A percentile compares a stretch with the other conserved stretches of the same genome.
phyloP scores from a whole-genome alignment of 2,329 filamentous ascomycete genomes.

The Epichloe aotearoae region DNA sequence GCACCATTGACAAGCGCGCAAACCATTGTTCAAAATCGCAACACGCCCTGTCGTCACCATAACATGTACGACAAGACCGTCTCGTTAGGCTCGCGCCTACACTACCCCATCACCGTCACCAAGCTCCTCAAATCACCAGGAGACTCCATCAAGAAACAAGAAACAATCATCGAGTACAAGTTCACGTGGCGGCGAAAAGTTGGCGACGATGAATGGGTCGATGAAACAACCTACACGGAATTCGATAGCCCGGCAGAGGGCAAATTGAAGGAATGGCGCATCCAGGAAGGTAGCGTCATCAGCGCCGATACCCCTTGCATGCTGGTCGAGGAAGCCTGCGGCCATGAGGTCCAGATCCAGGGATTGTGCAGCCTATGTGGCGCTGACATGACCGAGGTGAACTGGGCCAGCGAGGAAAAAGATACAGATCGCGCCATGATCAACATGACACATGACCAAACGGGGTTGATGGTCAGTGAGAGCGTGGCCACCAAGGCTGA shows the following conservation, averaged over 20 bases:
- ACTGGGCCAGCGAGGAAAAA: slow-evolving; percentile 66
- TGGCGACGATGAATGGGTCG: slow-evolving; percentile 47
- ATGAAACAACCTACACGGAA: slow-evolving; percentile 56
- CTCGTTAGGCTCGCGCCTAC: slow-evolving; percentile 49
- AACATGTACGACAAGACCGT: slow-evolving; percentile 30
- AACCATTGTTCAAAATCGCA: not conserved
- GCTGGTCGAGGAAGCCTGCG: slow-evolving; percentile 80
- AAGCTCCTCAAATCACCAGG: slow-evolving; percentile 66
- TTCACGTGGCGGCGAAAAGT: slow-evolving; percentile 71
- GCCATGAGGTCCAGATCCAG: slow-evolving; percentile 81
- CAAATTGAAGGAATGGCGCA: slow-evolving; percentile 61
- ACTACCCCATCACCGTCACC: slow-evolving; percentile 88
- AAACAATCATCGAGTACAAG: slow-evolving; percentile 73
- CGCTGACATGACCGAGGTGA: slow-evolving; percentile 86
- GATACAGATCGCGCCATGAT: slow-evolving; percentile 82
- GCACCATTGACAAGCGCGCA: not conserved
- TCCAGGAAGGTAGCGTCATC: slow-evolving; percentile 54
- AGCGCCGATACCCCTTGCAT: slow-evolving; percentile 45
- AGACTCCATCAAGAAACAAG: slow-evolving; percentile 62
- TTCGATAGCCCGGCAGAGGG: slow-evolving; percentile 82
- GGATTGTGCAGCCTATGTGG: slow-evolving; percentile 87
- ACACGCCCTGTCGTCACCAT: not conserved
- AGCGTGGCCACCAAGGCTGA: slow-evolving; percentile 71
- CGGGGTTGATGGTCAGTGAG: slow-evolving; percentile 70
- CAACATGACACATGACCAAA: slow-evolving; percentile 90